phyloP scores from a whole-genome alignment of 345 rosid genomes.

The Eucalyptus decipiens region DNA sequence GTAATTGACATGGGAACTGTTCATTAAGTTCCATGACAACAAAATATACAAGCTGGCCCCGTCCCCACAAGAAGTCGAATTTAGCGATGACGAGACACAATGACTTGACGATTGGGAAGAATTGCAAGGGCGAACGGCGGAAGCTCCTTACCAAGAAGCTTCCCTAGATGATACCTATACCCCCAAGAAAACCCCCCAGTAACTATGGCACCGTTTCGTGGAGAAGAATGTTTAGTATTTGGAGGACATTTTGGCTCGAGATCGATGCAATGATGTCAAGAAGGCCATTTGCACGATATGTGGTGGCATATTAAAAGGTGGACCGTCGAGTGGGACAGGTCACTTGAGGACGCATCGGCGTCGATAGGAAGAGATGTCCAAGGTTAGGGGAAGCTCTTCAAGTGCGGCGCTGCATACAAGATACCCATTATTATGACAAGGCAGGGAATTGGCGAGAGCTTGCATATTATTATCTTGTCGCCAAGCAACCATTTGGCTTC shows the following conservation, averaged over 20 bases:
- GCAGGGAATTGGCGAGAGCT: too few relatives aligned
- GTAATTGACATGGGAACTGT: background rate
- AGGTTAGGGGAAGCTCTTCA: too few relatives aligned
- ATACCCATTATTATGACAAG: too few relatives aligned
- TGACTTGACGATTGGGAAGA: background rate
- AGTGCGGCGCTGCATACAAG: fast-evolving
- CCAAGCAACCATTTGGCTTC: too few relatives aligned
- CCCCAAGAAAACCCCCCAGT: background rate
- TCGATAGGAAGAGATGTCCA: too few relatives aligned
- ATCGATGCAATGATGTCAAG: too few relatives aligned
- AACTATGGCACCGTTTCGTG: background rate
- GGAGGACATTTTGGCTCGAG: too few relatives aligned
- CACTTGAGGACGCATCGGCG: too few relatives aligned
- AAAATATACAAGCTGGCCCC: too few relatives aligned
- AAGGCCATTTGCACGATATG: too few relatives aligned
- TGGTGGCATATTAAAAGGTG: too few relatives aligned
- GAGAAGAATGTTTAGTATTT: background rate
- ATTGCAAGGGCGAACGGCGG: background rate
- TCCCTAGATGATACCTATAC: background rate
- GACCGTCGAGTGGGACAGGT: fast-evolving
- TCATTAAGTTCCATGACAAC: background rate
- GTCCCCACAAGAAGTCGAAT: background rate
- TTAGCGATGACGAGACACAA: background rate
- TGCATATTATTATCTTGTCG: fast-evolving
- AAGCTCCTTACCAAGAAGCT: background rate